Evolutionary conservation across 1,284 basidiomycete species (phyloP).

Genomic region (Farysia itapuensis): DNA sequence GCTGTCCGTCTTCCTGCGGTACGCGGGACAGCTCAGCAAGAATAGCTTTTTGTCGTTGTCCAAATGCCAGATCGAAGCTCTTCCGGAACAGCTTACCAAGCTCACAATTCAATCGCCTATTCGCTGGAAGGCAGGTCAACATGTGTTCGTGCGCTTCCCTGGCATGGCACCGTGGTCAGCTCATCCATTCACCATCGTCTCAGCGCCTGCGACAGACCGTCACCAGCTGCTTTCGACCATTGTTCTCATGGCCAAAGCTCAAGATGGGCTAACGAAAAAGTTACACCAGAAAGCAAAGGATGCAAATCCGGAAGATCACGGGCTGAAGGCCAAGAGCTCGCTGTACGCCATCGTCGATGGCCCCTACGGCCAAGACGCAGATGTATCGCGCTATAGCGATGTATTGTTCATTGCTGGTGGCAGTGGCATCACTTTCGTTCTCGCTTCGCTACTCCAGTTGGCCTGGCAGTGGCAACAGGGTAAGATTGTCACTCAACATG

Average conservation of each 20-base stretch:
- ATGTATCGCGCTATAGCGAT: slow-evolving; percentile 12
- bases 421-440: slow-evolving; percentile 41
- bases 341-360: slow-evolving; percentile 42
- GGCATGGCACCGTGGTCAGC: slow-evolving; percentile 27
- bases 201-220: slow-evolving; percentile 28
- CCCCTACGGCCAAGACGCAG: slow-evolving; percentile 39
- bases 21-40: slow-evolving; percentile 13
- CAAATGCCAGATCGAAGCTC: slow-evolving; percentile 20
- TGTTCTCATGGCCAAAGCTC: slow-evolving; percentile 39
- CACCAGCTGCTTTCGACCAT: slow-evolving; percentile 24
- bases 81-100: slow-evolving; percentile 23
- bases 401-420: slow-evolving; percentile 41
- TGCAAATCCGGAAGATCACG: not conserved
- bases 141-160: slow-evolving; percentile 53
- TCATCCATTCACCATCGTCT: slow-evolving; percentile 55
- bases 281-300: slow-evolving; percentile 8
- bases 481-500: slow-evolving; percentile 5
- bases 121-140: slow-evolving; percentile 51
- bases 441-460: slow-evolving; percentile 32
- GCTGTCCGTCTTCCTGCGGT: slow-evolving; percentile 34
- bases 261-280: slow-evolving; percentile 23
- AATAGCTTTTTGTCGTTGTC: slow-evolving; percentile 24
- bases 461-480: slow-evolving; percentile 34
- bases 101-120: slow-evolving; percentile 37
- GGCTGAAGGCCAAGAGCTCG: not conserved